Evolutionary conservation across 805 yeast species (phyloP).

Genomic region (Candida stauntonica): DNA sequence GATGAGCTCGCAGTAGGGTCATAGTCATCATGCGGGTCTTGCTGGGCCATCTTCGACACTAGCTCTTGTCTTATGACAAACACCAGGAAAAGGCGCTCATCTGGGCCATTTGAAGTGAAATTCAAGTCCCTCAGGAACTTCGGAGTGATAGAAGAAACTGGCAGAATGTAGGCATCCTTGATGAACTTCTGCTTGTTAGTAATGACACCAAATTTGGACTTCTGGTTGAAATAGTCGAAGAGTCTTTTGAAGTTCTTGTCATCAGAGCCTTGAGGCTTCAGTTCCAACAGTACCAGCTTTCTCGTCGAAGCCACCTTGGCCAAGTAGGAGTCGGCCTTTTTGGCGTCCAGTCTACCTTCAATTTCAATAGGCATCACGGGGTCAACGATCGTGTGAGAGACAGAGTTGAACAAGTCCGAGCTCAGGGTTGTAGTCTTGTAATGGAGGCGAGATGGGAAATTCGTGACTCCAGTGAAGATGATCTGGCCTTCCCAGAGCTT

Average conservation of each 20-base stretch:
- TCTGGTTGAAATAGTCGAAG: slow-evolving; percentile 32
- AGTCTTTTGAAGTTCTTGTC: slow-evolving; percentile 24
- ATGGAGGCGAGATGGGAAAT: slow-evolving; percentile 32
- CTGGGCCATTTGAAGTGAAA: not conserved
- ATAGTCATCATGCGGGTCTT: slow-evolving; percentile 1
- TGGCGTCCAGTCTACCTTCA: slow-evolving; percentile 58
- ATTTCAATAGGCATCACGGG: slow-evolving; percentile 35
- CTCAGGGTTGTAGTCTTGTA: slow-evolving; percentile 28
- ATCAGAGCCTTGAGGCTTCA: slow-evolving; percentile 26
- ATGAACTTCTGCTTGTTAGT: slow-evolving; percentile 36
- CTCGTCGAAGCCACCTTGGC: slow-evolving; percentile 42
- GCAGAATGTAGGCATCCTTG: slow-evolving; percentile 42
- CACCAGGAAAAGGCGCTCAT: slow-evolving; percentile 16
- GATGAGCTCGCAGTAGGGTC: slow-evolving; percentile 1
- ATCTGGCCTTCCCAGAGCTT: slow-evolving; percentile 46
- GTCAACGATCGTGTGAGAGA: slow-evolving; percentile 25
- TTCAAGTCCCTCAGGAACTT: slow-evolving; percentile 14
- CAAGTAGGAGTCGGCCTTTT: slow-evolving; percentile 55
- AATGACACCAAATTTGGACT: slow-evolving; percentile 43
- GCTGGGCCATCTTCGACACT: slow-evolving; percentile 1
- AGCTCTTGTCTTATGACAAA: slow-evolving; percentile 24
- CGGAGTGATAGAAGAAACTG: slow-evolving; percentile 25
- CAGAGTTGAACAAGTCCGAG: slow-evolving; percentile 19
- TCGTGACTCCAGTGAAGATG: slow-evolving; percentile 45
- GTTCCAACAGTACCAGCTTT: slow-evolving; percentile 48